Base-by-base conservation (phyloP, 2,329 filamentous ascomycete species). In the Arthrobotrys entomopaga region DNA sequence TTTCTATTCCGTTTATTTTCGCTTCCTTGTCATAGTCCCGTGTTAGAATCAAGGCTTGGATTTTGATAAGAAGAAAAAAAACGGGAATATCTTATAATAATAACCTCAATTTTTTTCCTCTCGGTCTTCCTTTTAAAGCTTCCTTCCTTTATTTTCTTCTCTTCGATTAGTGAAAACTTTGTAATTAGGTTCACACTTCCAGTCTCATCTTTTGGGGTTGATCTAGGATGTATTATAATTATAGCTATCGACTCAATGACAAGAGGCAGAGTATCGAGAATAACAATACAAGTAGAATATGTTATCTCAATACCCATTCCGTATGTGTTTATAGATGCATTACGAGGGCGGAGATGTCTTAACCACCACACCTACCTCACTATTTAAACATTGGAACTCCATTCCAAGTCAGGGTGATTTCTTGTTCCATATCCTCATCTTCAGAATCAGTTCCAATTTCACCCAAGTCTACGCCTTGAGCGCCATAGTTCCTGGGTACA, bases 361-460 rank as follows among this genome's bases (percentile, higher is more conserved):
- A 34, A 8, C 10, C 6, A 3, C n/a, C n/a, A 34, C 11, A 46
- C 15, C 16, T 46, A 5, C 6, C 5, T 57, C n/a, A 43, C 19
- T 22, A 38, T 38, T 61, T 65, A 13, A 59, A 63, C 34, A 73
- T 29, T 0, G 69, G 69, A 8, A 56, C 11, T 3, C 69, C 69
- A 13, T 73, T 66, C 69, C 69, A 73, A 2, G 61, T 73, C 40
- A 73, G 20, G 8, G 69, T 63, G 6, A 73, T 73, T 38, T 73
- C 69, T 20, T 73, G 54, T 19, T 73, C 69, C 54, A 66, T 19
- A 15, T 50, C 42, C n/a, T 73, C 61, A 15, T 63, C 61, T 29
- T 67, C 46, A 20, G 11, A 16, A n/a, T 13, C 13, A 5, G 24
- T 43, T 4, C 3, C 57, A 1, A 22, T 49, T 11, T 66, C 61